phyloP scores from a whole-genome alignment of 805 yeast species.

The Dipodascopsis uninucleata region DNA sequence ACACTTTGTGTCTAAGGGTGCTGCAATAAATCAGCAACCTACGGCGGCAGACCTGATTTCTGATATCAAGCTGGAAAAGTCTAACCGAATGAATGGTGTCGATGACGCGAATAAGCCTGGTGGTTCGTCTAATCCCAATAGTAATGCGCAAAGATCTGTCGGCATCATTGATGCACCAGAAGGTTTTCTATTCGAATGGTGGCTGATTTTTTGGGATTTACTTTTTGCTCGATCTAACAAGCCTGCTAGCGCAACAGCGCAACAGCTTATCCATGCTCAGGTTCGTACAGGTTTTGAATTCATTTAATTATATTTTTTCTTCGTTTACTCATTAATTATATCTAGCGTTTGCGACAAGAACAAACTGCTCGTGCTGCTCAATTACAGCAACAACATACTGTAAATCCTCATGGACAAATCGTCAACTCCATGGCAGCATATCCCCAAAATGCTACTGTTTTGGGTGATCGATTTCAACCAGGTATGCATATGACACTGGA shows the following conservation, averaged over 20 bases:
- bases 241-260: constrained; percentile 55
- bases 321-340: neutral
- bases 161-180: constrained; percentile 70
- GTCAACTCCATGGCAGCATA: constrained; percentile 15
- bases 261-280: constrained; percentile 59
- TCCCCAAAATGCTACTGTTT: constrained; percentile 10
- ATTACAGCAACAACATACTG: constrained; percentile 33
- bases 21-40: constrained; percentile 36
- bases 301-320: neutral
- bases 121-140: neutral
- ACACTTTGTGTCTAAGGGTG: constrained; percentile 39
- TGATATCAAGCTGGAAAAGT: constrained; percentile 6
- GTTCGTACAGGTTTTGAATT: constrained; percentile 4
- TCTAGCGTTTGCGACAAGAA: constrained; percentile 47
- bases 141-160: constrained; percentile 17
- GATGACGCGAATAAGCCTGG: constrained; percentile 4
- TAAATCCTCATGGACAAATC: constrained; percentile 27
- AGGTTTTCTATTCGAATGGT: constrained; percentile 89
- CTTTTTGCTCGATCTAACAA: constrained; percentile 74
- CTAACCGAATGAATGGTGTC: constrained; percentile 1
- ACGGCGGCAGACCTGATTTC: constrained; percentile 18
- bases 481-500: constrained; percentile 29
- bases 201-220: constrained; percentile 94
- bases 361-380: constrained; percentile 41
- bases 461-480: constrained; percentile 11